Base-by-base conservation (phyloP, 164 flowering plant species). In the Piper longum region DNA sequence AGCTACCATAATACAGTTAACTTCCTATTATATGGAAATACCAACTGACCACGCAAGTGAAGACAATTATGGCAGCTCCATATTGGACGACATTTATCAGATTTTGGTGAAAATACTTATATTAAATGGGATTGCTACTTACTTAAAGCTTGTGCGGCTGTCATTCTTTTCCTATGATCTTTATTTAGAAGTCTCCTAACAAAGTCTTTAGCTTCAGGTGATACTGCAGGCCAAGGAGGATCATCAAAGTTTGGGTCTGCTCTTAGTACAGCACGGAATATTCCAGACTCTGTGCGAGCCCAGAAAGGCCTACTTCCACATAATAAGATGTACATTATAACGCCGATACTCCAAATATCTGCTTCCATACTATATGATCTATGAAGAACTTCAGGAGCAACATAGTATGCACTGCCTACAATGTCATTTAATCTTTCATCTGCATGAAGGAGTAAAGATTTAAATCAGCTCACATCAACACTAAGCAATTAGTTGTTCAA, bases 231-330 rank as follows among this genome's bases (percentile, higher is more conserved):
- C 87, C 87, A 83, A 62, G 87, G 87, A 45, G 78, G 44, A 71
- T 81, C 98, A 42, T 86, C 96, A 75, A 86, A 90, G 71, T 87
- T 90, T 16, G 97, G 97, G 70, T 93, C 97, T 61, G 98, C 89
- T 78, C 97, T 87, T 55, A 95, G 76, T 54, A 95, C 99, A 54
- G 97, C 73, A 62, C 97, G 97, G 59, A 95, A 95, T 54, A 95
- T 91, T 62, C 99, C 99, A 14, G 99, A 91, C 70, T 95, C 99
- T n/a, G 99, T 91, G n/a, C 98, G 73, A 51, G 99, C 96, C 99
- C 99, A 95, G 70, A 91, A 95, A 42, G 99, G 99, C 54, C 99
- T 82, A 74, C 99, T 89, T 69, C 99, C 98, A 81, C 99, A 95
- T 71, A 95, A 75, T 69, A 95, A 77, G 56, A 95, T 95, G 71